A percentile compares a stretch with the other conserved stretches of the same genome.
Evolutionary conservation across 257 asterid species (phyloP).

Genomic region (Thymus quinquecostatus): DNA sequence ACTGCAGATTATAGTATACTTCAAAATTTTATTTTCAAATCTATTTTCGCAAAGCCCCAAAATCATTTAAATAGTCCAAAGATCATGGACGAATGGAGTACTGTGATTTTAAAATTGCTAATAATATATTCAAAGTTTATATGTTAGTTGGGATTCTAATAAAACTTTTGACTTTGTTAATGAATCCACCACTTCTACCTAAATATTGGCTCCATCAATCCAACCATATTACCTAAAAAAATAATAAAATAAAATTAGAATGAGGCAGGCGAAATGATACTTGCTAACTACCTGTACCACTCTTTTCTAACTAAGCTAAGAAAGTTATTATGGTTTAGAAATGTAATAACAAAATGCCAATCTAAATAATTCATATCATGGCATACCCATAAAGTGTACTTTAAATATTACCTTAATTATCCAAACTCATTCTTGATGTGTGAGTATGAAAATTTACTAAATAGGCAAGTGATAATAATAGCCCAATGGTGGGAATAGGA

Average conservation of each 20-base stretch:
- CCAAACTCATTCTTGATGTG: neutral
- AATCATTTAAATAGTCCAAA: no score
- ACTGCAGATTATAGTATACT: no score
- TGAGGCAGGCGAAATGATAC: neutral
- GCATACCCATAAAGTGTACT: no score
- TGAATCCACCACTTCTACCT: neutral
- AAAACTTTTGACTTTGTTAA: neutral
- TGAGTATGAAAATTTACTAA: neutral
- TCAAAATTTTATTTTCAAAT: no score
- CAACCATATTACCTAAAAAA: neutral
- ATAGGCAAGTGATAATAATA: neutral
- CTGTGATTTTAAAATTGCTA: no score
- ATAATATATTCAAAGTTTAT: no score
- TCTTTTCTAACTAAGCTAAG: neutral
- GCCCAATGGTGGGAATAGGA: neutral
- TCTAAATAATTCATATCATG: no score
- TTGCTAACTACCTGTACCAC: neutral
- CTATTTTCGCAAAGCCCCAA: no score
- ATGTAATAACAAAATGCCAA: neutral
- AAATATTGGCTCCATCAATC: neutral
- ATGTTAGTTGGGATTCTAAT: neutral
- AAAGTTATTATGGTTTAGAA: neutral
- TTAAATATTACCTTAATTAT: neutral
- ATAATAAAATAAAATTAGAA: no score
- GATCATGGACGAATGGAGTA: no score